These are phyloP conservation scores for Aspergillus sp. DNA, from an alignment of 2,329 filamentous ascomycete species.

Conservation along the genomic window DNA sequence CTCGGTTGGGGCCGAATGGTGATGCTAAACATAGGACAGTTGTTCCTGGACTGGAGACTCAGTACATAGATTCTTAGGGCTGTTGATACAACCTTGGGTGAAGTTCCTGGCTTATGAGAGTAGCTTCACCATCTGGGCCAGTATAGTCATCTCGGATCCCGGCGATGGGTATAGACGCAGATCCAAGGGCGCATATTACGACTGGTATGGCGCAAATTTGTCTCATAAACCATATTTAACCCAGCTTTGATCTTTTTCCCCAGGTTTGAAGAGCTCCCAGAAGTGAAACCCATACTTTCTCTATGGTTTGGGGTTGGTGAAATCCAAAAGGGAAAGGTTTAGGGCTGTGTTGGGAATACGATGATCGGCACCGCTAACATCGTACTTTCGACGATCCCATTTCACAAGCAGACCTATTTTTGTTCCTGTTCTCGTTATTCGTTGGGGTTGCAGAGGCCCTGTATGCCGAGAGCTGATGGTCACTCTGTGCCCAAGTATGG, in stretches of 20 bases:
- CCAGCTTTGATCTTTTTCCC: no score
- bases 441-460: no score
- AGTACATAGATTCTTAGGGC: background rate
- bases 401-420: background rate
- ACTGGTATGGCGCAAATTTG: no score
- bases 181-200: no score
- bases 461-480: no score
- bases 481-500: no score
- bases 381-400: background rate
- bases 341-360: background rate
- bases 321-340: background rate
- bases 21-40: background rate
- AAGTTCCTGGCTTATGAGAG: no score
- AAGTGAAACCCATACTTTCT: background rate
- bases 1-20: background rate
- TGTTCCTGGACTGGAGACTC: background rate
- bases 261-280: no score
- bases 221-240: no score
- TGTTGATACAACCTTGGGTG: background rate
- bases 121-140: no score
- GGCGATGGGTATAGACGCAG: no score
- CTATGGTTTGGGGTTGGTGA: background rate
- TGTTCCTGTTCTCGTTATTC: background rate
- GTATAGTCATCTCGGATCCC: no score
- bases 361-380: background rate